Conservation (phyloP, 1,139 yeast genomes). For the Sugiyamaella xylanicola region DNA sequence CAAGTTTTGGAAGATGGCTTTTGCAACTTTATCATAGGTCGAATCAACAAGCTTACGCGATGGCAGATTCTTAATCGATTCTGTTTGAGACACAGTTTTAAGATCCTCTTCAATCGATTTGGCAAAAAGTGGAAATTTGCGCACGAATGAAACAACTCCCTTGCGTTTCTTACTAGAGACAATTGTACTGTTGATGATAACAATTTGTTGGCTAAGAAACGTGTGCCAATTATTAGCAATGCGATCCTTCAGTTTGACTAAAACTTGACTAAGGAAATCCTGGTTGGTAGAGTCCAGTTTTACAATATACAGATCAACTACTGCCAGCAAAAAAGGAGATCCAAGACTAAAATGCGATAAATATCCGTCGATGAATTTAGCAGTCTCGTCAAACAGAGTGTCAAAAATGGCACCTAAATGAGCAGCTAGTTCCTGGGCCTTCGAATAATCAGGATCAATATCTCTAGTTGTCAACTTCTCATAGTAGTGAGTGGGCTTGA, state of each 20-base stretch:
- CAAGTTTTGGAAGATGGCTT: conserved; percentile 40
- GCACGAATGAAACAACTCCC: conserved; percentile 49
- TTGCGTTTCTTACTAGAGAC: conserved; percentile 47
- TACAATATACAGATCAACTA: conserved; percentile 45
- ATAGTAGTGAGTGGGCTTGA: conserved; percentile 39
- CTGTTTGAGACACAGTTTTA: conserved; percentile 27
- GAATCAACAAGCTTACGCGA: conserved; percentile 47
- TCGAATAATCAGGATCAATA: conserved; percentile 55
- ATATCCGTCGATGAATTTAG: conserved; percentile 42
- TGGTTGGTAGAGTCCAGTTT: conserved; percentile 57
- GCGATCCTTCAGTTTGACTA: conserved; percentile 57
- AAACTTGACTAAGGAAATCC: conserved; percentile 61
- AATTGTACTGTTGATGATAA: conserved; percentile 55
- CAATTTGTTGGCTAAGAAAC: conserved; percentile 58
- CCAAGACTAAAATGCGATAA: conserved; percentile 50
- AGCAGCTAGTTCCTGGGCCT: conserved; percentile 56
- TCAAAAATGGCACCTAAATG: conserved; percentile 61
- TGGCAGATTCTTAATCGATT: conserved; percentile 32
- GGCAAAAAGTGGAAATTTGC: conserved; percentile 51
- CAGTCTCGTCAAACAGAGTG: conserved; percentile 49
- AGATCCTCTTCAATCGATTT: conserved; percentile 42
- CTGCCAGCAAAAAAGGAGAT: conserved; percentile 29
- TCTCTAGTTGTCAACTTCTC: conserved; percentile 37
- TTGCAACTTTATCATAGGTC: conserved; percentile 47
- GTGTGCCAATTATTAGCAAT: conserved; percentile 60